Base-by-base conservation (phyloP, 768 basidiomycete genomes). In the Daedalea quercina region DNA sequence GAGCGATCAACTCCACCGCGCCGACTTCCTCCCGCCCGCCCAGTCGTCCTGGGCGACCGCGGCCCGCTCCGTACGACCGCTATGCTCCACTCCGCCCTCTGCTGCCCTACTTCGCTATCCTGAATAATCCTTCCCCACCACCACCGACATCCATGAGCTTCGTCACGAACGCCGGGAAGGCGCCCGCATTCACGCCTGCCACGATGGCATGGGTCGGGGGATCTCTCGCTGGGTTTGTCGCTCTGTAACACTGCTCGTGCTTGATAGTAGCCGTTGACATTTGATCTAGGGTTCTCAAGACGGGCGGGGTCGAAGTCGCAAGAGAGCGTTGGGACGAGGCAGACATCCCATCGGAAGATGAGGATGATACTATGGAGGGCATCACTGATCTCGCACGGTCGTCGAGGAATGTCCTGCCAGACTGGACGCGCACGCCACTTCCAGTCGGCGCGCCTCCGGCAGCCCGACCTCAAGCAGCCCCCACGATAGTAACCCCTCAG, bases 201-300 rank as follows among this genome's bases (percentile, higher is more conserved):
- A 75, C 83, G 31, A 74, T 94, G 70, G 78, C 86, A 0, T 99
- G 95, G 95, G 83, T 99, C 11, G 95, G 95, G 3, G 95, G 92
- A 0, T 93, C 90, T 20, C 65, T 98, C 19, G 91, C 94, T 2
- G 95, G 94, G 87, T 93, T 67, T 57, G 84, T 76, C 24, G n/a
- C n/a, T 49, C 28, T 44, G 11, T 47, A 11, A 22, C 20, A 25
- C n/a, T 47, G 22, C 2, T 23, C 47, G n/a, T 52, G 4, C 28
- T 26, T 12, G 35, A 12, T 31, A 26, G 23, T 23, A 3, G 11
- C 15, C 6, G 11, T 3, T 15, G 41, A 25, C 44, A 31, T 15
- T 49, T 28, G 11, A 23, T 17, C 19, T 54, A 93, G 92, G 9
- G 78, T 90, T 8, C 73, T 96, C 45, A 95, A 96, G 68, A 91